Percentiles rank a stretch among this genome's conserved stretches.
phyloP scores from a whole-genome alignment of 78 protist species.

The Dictyostelium intermedium region DNA sequence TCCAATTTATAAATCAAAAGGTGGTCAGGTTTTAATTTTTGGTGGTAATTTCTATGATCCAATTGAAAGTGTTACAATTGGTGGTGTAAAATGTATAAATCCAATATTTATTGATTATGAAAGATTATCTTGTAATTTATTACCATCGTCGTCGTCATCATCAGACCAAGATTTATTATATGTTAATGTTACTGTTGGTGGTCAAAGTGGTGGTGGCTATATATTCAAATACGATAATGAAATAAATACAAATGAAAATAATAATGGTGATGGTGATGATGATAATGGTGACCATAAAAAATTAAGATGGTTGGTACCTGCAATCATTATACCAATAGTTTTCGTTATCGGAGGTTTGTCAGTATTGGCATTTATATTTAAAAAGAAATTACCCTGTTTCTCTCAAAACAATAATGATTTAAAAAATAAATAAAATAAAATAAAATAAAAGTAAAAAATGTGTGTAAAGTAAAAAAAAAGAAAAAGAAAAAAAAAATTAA shows the following conservation, averaged over 20 bases:
- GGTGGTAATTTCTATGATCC: neutral
- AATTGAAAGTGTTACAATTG: neutral
- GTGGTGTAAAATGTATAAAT: neutral
- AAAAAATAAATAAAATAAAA: neutral
- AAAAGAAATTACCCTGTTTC: neutral
- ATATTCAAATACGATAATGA: neutral
- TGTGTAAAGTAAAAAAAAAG: neutral
- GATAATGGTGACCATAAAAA: neutral
- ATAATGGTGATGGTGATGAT: neutral
- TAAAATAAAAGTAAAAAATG: neutral
- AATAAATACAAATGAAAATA: neutral
- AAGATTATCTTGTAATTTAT: neutral
- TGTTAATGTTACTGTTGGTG: neutral
- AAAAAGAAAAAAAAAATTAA: neutral
- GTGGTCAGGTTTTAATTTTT: neutral
- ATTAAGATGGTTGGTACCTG: conserved; percentile 2
- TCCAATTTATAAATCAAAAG: neutral
- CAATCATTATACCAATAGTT: neutral
- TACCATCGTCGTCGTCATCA: neutral
- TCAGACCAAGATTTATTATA: neutral
- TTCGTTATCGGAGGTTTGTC: neutral
- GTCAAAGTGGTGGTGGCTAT: neutral
- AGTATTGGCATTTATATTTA: neutral
- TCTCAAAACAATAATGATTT: neutral
- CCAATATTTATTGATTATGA: neutral